Evolutionary conservation across 352 stramenopile genomes (phyloP).

Genomic region (Phytophthora europaea): DNA sequence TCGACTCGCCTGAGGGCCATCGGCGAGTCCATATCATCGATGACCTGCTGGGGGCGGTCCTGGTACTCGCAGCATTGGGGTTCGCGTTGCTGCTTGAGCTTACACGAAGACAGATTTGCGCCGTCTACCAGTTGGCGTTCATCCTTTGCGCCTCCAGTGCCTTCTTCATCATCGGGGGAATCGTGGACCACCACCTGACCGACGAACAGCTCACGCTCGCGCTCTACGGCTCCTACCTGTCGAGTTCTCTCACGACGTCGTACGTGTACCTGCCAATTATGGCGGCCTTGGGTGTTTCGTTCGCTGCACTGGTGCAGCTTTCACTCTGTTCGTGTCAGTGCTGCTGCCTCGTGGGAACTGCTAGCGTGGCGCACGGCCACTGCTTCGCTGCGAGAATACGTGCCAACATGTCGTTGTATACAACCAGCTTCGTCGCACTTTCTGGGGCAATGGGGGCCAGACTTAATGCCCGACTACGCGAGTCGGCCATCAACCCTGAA

Average conservation of each 20-base stretch:
- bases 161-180: slow-evolving; percentile 75
- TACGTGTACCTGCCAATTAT: slow-evolving; percentile 74
- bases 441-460: slow-evolving; percentile 69
- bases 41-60: slow-evolving; percentile 72
- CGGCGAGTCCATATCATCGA: slow-evolving; percentile 79
- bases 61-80: slow-evolving; percentile 61
- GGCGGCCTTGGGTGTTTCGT: slow-evolving; percentile 43
- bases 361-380: slow-evolving; percentile 45
- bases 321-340: slow-evolving; percentile 75
- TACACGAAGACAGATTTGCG: slow-evolving; percentile 72
- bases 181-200: slow-evolving; percentile 78
- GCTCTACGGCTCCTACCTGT: slow-evolving; percentile 72
- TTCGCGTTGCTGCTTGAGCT: slow-evolving; percentile 73
- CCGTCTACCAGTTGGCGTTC: slow-evolving; percentile 81
- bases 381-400: slow-evolving; percentile 69
- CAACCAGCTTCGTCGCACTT: slow-evolving; percentile 52
- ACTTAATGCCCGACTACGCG: slow-evolving; percentile 75
- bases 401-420: slow-evolving; percentile 63
- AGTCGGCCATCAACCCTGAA: slow-evolving; percentile 81
- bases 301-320: slow-evolving; percentile 55
- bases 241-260: slow-evolving; percentile 55
- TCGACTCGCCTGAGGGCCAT: slow-evolving; percentile 31
- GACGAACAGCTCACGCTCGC: slow-evolving; percentile 77
- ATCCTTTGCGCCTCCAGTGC: slow-evolving; percentile 53
- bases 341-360: slow-evolving; percentile 62